Evolutionary conservation across 2,329 filamentous ascomycete species (phyloP).

Genomic region (Ustilaginoidea virens): DNA sequence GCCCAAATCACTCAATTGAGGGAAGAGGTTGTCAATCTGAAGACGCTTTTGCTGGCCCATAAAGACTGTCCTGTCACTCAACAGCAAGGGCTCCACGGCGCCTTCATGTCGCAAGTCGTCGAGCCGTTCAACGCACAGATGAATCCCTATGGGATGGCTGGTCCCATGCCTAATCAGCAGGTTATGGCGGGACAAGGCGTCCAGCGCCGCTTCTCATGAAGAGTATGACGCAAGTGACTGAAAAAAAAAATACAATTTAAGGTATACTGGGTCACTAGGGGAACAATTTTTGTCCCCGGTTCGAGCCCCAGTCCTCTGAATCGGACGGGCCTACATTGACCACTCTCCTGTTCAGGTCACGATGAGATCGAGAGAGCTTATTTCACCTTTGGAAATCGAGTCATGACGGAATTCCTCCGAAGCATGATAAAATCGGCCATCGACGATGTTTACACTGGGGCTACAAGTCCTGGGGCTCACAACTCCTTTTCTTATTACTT

Average conservation of each 20-base stretch:
- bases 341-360: no score
- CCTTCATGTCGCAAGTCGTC: slow-evolving; percentile 40
- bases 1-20: slow-evolving; percentile 70
- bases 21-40: slow-evolving; percentile 89
- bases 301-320: no score
- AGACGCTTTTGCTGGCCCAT: slow-evolving; percentile 81
- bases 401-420: no score
- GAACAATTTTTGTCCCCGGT: no score
- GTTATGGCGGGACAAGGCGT: slow-evolving; percentile 40
- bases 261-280: neutral
- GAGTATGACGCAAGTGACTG: slow-evolving; percentile 9
- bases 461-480: neutral
- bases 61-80: slow-evolving; percentile 93
- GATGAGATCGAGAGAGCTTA: no score
- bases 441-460: no score
- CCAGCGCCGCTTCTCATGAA: slow-evolving; percentile 43
- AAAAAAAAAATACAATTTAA: neutral
- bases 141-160: slow-evolving; percentile 44
- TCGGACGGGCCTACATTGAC: no score
- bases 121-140: slow-evolving; percentile 40
- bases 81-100: slow-evolving; percentile 51
- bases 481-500: neutral
- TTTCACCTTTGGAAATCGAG: no score
- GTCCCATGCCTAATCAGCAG: slow-evolving; percentile 31
- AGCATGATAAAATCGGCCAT: no score